phyloP scores from a whole-genome alignment of 2,329 filamentous ascomycete genomes.

The Atkinsonella texensis region DNA sequence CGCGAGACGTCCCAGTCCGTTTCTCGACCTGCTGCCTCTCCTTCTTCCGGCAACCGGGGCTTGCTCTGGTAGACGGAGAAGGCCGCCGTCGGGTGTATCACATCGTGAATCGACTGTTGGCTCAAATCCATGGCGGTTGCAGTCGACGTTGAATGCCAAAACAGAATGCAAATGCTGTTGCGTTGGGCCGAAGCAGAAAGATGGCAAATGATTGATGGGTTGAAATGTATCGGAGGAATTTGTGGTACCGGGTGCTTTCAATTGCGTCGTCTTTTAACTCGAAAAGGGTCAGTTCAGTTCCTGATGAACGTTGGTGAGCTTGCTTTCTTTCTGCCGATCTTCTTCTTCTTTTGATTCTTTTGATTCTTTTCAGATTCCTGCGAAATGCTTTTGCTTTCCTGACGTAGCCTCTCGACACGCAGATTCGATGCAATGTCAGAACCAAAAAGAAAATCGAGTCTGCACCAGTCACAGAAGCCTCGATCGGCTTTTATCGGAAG shows the following conservation, averaged over 20 bases:
- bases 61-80: slow-evolving; percentile 19
- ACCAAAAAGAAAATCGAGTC: background rate
- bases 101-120: slow-evolving; percentile 38
- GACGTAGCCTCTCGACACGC: background rate
- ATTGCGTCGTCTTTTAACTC: too few species aligned
- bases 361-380: too few species aligned
- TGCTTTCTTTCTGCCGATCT: too few species aligned
- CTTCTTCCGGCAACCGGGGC: background rate
- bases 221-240: too few species aligned
- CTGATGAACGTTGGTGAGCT: too few species aligned
- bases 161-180: background rate
- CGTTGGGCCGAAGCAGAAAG: background rate
- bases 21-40: background rate
- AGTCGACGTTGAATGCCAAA: background rate
- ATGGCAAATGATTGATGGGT: background rate
- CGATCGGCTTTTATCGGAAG: slow-evolving; percentile 1
- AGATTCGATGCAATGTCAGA: background rate
- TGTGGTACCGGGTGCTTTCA: too few species aligned
- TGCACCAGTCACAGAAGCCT: background rate
- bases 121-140: slow-evolving; percentile 38
- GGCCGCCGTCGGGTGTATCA: slow-evolving; percentile 46
- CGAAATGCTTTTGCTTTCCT: background rate
- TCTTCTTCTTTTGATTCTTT: too few species aligned
- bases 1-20: slow-evolving; percentile 33
- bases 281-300: too few species aligned